Conservation (phyloP, 75 land plant genomes). For the Adiantum capillusveneris region DNA sequence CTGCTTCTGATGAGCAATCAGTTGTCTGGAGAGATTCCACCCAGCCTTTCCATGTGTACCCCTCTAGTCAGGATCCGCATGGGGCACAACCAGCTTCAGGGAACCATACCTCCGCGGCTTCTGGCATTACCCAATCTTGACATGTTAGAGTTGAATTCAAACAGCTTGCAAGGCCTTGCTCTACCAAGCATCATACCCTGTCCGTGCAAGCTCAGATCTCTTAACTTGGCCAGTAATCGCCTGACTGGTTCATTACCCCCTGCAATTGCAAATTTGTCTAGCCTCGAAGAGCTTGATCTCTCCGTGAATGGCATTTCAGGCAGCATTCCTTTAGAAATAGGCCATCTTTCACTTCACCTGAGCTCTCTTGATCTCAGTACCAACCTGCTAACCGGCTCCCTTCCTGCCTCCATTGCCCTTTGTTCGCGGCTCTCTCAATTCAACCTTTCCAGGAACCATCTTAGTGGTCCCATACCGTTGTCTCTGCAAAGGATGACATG, state of each 20-base stretch:
- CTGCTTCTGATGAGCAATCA: slow-evolving; percentile 70
- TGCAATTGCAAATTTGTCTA: slow-evolving; percentile 26
- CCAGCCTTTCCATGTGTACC: slow-evolving; percentile 39
- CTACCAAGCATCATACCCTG: slow-evolving; percentile 34
- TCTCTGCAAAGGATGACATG: slow-evolving; percentile 14
- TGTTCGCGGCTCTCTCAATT: slow-evolving; percentile 31
- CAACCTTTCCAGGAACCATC: slow-evolving; percentile 42
- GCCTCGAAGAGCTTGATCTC: slow-evolving; percentile 30
- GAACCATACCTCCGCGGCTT: slow-evolving; percentile 60
- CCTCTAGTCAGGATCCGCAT: slow-evolving; percentile 49
- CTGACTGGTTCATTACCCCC: slow-evolving; percentile 31
- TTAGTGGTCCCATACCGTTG: slow-evolving; percentile 47
- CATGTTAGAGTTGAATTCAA: slow-evolving; percentile 41
- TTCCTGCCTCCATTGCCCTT: slow-evolving; percentile 45
- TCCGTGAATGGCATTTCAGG: slow-evolving; percentile 52
- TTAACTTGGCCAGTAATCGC: slow-evolving; percentile 42
- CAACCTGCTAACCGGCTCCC: slow-evolving; percentile 43
- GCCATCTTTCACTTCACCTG: slow-evolving; percentile 36
- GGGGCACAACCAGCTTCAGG: slow-evolving; percentile 54
- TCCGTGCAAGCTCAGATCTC: slow-evolving; percentile 40
- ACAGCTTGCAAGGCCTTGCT: slow-evolving; percentile 44
- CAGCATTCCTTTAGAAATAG: slow-evolving; percentile 35
- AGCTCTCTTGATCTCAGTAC: slow-evolving; percentile 31
- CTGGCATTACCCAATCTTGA: slow-evolving; percentile 38
- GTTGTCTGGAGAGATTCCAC: slow-evolving; percentile 56